Evolutionary conservation across 305 asterid species (phyloP), one percentile per base, ranked within the genome.

Genomic region (Solanum hybrid): DNA sequence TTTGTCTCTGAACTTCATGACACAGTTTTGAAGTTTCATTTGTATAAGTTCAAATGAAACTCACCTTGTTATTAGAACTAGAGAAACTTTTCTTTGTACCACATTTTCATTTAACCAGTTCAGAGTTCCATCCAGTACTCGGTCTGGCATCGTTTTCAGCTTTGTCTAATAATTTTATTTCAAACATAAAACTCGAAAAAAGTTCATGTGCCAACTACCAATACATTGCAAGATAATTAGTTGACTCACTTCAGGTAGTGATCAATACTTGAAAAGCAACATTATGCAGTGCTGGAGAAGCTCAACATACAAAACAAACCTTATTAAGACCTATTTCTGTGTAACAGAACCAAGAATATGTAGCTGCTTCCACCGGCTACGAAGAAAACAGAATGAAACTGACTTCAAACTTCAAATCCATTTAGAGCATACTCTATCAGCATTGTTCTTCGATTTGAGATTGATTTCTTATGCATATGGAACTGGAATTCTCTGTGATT

Each of bases 401-500:
- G 68, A 81, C 20, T n/a, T 80, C 33, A 80, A 80, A 12, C 10
- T 36, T 79, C 32, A 79, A 37, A 24, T 37, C 65, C 61, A 12
- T n/a, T 13, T 32, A 37, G 33, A 12, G 72, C 87, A 4, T 51
- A 51, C 36, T 51, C 88, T 29, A 10, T 84, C 73, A 15, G 38
- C 38, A 41, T 41, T 45, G 24, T 83, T 83, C 37, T 83, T n/a
- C 5, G 3, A 41, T 15, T 41, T 83, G 73, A 45, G 73, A 82
- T 83, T 27, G 73, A 51, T 10, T 51, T 89, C 87, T 89, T 91
- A 93, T 3, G 61, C 73, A 81, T 96, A 96, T 31, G 98, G 94
- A 86, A 96, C 95, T 86, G 89, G 93, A 70, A 92, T 3, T 93
- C 98, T 94, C 32, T 90, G 93, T 10, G 95, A 90, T 79, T 94